A percentile compares a stretch with the other conserved stretches of the same genome.
Conservation (phyloP, 306 rosid species). For the Cicer judaicum region DNA sequence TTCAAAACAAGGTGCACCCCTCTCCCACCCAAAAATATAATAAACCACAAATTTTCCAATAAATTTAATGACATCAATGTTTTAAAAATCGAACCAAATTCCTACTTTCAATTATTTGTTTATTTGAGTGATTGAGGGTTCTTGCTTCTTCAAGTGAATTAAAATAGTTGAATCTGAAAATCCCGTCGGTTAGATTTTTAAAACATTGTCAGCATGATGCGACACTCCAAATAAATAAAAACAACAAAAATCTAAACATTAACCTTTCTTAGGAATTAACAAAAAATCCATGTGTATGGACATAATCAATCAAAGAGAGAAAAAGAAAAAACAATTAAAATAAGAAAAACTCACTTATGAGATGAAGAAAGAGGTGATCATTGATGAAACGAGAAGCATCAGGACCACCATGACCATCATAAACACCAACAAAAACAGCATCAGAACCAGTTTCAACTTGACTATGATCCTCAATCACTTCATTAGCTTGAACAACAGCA, state of each 20-base stretch:
- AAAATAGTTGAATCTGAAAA: no score
- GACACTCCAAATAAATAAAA: neutral
- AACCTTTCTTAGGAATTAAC: neutral
- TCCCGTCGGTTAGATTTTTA: no score
- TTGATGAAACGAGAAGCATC: conserved; percentile 70
- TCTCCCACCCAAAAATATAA: no score
- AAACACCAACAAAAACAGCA: conserved; percentile 80
- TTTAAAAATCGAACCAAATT: no score
- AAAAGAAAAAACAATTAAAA: neutral
- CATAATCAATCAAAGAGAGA: neutral
- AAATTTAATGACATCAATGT: no score
- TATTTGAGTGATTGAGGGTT: no score
- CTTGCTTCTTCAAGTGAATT: no score
- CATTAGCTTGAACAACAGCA: conserved; percentile 87
- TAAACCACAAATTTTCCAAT: no score
- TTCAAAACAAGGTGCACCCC: neutral
- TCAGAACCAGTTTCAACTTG: conserved; percentile 79
- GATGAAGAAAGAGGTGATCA: conserved; percentile 65
- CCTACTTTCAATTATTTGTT: no score
- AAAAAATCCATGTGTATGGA: neutral
- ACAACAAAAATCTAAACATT: neutral
- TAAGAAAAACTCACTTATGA: conserved; percentile 59
- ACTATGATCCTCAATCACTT: conserved; percentile 75
- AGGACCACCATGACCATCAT: conserved; percentile 90
- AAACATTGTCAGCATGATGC: neutral